phyloP scores from a whole-genome alignment of 2,329 filamentous ascomycete species.

The Microcera coccophila region DNA sequence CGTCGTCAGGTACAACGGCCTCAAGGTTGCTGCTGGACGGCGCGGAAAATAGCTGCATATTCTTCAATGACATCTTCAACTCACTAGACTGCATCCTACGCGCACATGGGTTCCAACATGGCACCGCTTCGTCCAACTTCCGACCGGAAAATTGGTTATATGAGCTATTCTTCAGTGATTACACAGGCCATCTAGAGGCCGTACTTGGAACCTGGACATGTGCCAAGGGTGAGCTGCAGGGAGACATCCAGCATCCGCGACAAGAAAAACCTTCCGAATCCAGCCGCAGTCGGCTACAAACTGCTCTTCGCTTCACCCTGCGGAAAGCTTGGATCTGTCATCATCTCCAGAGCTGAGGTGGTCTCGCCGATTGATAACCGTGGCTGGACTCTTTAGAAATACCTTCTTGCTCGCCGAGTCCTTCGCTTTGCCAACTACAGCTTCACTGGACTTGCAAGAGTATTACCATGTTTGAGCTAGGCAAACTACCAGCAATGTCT shows the following conservation, averaged over 20 bases:
- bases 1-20: no score
- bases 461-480: background rate
- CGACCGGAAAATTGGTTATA: no score
- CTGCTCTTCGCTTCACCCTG: background rate
- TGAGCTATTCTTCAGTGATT: no score
- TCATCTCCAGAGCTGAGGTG: background rate
- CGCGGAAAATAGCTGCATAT: background rate
- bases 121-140: no score
- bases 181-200: background rate
- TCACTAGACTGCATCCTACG: background rate
- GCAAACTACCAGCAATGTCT: background rate
- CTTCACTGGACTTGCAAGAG: background rate
- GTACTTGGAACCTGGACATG: no score
- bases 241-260: background rate
- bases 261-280: background rate
- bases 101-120: no score
- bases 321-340: background rate
- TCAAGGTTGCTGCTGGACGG: background rate
- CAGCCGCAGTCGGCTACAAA: background rate
- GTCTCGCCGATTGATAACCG: slow-evolving; percentile 7
- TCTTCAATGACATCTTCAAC: background rate
- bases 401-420: slow-evolving; percentile 5
- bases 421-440: background rate
- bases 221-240: no score
- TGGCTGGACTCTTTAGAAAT: slow-evolving; percentile 12